These are phyloP conservation scores for Holtermannia corniformis DNA, from an alignment of 768 basidiomycete species.

Conservation along the genomic window DNA sequence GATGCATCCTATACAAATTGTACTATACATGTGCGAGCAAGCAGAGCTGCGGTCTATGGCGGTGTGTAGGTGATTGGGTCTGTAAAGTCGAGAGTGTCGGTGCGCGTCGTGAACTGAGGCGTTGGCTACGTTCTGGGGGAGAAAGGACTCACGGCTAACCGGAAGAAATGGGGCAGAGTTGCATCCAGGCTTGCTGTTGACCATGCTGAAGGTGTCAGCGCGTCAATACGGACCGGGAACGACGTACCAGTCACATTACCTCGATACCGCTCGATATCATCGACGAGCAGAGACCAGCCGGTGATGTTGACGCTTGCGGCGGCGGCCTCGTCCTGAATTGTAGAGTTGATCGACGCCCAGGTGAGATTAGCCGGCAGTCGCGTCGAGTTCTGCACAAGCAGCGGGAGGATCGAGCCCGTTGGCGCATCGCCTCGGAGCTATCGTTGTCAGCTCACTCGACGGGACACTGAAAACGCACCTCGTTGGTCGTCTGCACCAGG, in stretches of 20 bases:
- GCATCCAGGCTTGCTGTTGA: constrained; percentile 1
- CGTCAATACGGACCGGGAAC: neutral
- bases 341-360: constrained; percentile 4
- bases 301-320: constrained; percentile 2
- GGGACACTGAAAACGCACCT: constrained; percentile 9
- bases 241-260: constrained; percentile 9
- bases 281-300: constrained; percentile 18
- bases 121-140: constrained; percentile 19
- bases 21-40: too few relatives aligned
- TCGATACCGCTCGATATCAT: constrained; percentile 17
- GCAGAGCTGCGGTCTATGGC: too few relatives aligned
- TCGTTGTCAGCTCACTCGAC: neutral
- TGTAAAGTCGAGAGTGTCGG: constrained; percentile 19
- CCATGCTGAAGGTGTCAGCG: neutral
- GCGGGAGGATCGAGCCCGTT: constrained; percentile 11
- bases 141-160: constrained; percentile 23
- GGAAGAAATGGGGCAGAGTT: constrained; percentile 8
- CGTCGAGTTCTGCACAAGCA: constrained; percentile 9
- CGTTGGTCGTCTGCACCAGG: constrained; percentile 18
- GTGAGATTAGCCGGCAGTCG: neutral
- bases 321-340: neutral
- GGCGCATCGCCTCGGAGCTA: constrained; percentile 15
- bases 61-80: constrained; percentile 11
- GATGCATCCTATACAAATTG: too few relatives aligned
- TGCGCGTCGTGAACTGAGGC: constrained; percentile 4